Conservation (phyloP, 768 basidiomycete genomes). For the Pseudohyphozyma bogoriensis region DNA sequence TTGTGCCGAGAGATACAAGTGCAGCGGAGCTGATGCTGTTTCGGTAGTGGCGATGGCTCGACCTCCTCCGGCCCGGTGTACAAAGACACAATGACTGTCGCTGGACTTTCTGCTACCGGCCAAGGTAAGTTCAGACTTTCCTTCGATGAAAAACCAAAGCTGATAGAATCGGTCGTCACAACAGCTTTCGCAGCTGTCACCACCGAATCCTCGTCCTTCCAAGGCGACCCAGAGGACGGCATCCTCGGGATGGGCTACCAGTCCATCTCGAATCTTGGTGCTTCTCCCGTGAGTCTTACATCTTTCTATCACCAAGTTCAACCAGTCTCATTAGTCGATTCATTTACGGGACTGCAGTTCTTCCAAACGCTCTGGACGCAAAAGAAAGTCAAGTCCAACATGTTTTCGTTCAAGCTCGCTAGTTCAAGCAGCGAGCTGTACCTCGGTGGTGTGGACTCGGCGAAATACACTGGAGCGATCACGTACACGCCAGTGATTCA, state of each 20-base stretch:
- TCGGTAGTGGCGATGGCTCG: no score
- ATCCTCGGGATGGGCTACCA: conserved; percentile 30
- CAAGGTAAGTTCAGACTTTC: conserved; percentile 38
- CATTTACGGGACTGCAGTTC: conserved; percentile 22
- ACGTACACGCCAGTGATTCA: conserved; percentile 35
- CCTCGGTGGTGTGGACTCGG: conserved; percentile 37
- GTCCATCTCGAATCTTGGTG: conserved; percentile 47
- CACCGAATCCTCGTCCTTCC: conserved; percentile 10
- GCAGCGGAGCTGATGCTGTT: no score
- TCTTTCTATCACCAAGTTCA: no score
- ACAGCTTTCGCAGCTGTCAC: conserved; percentile 45
- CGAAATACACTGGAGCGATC: conserved; percentile 33
- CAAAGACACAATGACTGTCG: conserved; percentile 42
- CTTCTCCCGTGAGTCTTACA: no score
- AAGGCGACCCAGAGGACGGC: conserved; percentile 22
- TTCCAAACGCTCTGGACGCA: conserved; percentile 29
- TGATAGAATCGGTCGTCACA: neutral
- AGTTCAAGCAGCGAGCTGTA: conserved; percentile 33
- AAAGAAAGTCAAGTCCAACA: conserved; percentile 14
- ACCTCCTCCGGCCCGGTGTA: conserved; percentile 47
- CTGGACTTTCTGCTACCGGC: conserved; percentile 1
- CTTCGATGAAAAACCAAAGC: conserved; percentile 35
- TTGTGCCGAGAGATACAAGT: no score
- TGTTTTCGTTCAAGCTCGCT: conserved; percentile 30
- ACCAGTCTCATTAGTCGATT: no score